A percentile compares a stretch with the other conserved stretches of the same genome.
Evolutionary conservation across 2,329 filamentous ascomycete genomes (phyloP).

Genomic region (Gremmenia infestans): DNA sequence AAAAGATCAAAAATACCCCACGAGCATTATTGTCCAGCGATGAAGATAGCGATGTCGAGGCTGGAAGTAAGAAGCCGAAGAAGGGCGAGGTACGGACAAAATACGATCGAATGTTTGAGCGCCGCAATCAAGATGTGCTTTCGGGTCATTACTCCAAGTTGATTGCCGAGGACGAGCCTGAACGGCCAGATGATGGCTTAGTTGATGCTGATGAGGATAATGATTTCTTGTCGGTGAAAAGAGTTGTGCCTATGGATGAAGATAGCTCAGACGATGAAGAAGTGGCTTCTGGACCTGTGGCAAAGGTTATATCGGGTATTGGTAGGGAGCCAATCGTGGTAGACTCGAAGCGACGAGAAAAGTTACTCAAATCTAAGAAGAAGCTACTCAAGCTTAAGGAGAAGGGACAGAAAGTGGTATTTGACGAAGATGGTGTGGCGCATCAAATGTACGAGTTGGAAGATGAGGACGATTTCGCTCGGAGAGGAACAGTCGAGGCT

Average conservation of each 20-base stretch:
- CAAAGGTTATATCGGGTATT: slow-evolving; percentile 61
- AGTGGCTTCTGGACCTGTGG: slow-evolving; percentile 35
- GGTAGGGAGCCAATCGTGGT: slow-evolving; percentile 71
- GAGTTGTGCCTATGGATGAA: slow-evolving; percentile 70
- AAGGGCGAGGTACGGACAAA: slow-evolving; percentile 80
- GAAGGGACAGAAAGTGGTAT: slow-evolving; percentile 78
- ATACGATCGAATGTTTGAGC: slow-evolving; percentile 96
- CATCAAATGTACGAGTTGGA: slow-evolving; percentile 86
- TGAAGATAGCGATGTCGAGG: slow-evolving; percentile 54
- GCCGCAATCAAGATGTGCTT: slow-evolving; percentile 90
- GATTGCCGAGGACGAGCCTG: slow-evolving; percentile 55
- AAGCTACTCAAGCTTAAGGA: slow-evolving; percentile 87
- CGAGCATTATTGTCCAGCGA: slow-evolving; percentile 61
- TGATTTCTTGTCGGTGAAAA: slow-evolving; percentile 85
- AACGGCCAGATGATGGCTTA: slow-evolving; percentile 39
- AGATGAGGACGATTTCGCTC: slow-evolving; percentile 74
- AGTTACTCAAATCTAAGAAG: slow-evolving; percentile 93
- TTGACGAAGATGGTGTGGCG: slow-evolving; percentile 84
- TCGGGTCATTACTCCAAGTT: slow-evolving; percentile 92
- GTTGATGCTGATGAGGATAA: slow-evolving; percentile 63
- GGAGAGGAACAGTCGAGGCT: slow-evolving; percentile 67
- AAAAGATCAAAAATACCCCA: slow-evolving; percentile 81
- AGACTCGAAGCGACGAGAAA: slow-evolving; percentile 92
- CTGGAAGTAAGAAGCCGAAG: slow-evolving; percentile 47
- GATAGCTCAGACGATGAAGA: slow-evolving; percentile 39